Evolutionary conservation across 164 flowering plant species (phyloP).

Genomic region (Malania oleifera): DNA sequence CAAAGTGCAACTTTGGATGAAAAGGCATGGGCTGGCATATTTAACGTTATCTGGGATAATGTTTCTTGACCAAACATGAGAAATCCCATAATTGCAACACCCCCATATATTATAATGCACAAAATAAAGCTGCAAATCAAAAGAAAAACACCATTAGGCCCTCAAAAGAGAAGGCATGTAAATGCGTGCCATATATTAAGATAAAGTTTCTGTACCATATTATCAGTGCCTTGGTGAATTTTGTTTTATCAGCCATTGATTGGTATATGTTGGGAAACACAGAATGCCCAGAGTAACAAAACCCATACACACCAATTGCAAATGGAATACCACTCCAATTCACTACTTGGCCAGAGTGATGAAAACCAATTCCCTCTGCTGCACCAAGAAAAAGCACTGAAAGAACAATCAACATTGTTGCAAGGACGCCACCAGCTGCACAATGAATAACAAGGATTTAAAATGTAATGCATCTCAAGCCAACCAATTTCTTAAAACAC

Average conservation of each 20-base stretch:
- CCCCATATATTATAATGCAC: slow-evolving; percentile 63
- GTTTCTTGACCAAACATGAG: slow-evolving; percentile 82
- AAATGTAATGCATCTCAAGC: background rate
- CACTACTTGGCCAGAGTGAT: slow-evolving; percentile 47
- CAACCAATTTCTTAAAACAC: background rate
- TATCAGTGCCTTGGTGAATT: slow-evolving; percentile 60
- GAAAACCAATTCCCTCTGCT: slow-evolving; percentile 57
- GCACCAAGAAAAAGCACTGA: slow-evolving; percentile 55
- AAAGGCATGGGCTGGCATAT: slow-evolving; percentile 56
- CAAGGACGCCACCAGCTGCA: slow-evolving; percentile 88
- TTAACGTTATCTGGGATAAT: slow-evolving; percentile 79
- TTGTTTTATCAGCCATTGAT: slow-evolving; percentile 76
- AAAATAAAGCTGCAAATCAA: slow-evolving; percentile 56
- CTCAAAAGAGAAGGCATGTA: background rate
- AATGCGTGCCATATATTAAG: background rate
- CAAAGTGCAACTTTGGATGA: slow-evolving; percentile 72
- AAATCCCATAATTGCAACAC: slow-evolving; percentile 73
- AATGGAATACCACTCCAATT: slow-evolving; percentile 76
- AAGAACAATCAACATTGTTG: slow-evolving; percentile 55
- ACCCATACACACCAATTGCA: slow-evolving; percentile 85
- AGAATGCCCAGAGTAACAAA: slow-evolving; percentile 82
- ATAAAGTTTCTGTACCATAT: slow-evolving; percentile 39
- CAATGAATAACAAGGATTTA: slow-evolving; percentile 8
- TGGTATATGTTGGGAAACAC: slow-evolving; percentile 91
- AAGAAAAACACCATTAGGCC: background rate